Conservation (phyloP, 2,329 filamentous ascomycete genomes). For the Diplodia corticola region DNA sequence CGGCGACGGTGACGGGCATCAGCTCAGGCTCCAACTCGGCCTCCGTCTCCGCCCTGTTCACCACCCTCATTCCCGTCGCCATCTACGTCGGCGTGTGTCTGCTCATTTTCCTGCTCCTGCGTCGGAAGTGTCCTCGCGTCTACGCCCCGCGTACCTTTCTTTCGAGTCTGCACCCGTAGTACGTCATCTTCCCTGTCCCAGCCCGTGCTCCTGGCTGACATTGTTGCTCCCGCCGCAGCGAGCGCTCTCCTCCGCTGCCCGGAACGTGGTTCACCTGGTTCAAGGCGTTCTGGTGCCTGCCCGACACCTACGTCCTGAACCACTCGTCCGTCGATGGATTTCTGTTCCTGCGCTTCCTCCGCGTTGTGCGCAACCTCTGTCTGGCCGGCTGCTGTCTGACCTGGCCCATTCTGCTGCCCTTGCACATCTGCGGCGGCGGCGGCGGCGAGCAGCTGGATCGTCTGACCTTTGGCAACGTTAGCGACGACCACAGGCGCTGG, state of each 20-base stretch:
- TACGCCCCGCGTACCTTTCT: conserved; percentile 54
- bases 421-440: conserved; percentile 80
- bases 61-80: conserved; percentile 57
- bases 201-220: background rate
- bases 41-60: conserved; percentile 46
- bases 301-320: conserved; percentile 79
- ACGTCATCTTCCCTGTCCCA: conserved; percentile 24
- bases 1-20: conserved; percentile 41
- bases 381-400: conserved; percentile 81
- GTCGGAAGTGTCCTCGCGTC: conserved; percentile 53
- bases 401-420: conserved; percentile 84
- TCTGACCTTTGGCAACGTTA: conserved; percentile 76
- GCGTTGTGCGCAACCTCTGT: conserved; percentile 74
- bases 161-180: conserved; percentile 12
- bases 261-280: conserved; percentile 41
- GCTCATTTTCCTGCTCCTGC: conserved; percentile 53
- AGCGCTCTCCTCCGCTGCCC: background rate
- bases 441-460: conserved; percentile 68
- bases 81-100: conserved; percentile 53
- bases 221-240: background rate
- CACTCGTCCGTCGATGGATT: conserved; percentile 92
- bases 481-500: conserved; percentile 57
- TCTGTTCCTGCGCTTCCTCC: conserved; percentile 84
- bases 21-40: conserved; percentile 33
- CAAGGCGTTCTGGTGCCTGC: conserved; percentile 52